Conservation (phyloP, 2,329 filamentous ascomycete genomes). For the Botrytis hyacinthi region DNA sequence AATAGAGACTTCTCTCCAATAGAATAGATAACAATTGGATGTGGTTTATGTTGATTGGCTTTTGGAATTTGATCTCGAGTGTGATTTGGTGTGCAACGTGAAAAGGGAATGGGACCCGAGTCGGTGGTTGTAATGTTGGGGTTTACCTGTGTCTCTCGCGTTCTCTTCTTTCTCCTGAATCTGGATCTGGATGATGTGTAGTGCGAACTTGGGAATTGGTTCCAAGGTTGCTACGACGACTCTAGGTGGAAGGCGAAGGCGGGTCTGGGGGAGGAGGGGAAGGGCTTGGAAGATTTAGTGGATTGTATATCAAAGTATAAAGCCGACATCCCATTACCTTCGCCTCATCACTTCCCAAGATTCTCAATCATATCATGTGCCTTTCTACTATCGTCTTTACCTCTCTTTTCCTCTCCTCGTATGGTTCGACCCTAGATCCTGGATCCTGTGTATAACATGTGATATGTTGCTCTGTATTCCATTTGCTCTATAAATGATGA, state of each 20-base stretch:
- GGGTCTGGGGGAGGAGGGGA: neutral
- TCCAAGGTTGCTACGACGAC: too few relatives aligned
- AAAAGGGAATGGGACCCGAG: neutral
- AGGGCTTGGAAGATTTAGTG: neutral
- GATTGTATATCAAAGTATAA: too few relatives aligned
- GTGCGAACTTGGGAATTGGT: neutral
- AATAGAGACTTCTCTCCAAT: slow-evolving; percentile 15
- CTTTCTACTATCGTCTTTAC: too few relatives aligned
- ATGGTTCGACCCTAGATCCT: too few relatives aligned
- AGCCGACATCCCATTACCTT: too few relatives aligned
- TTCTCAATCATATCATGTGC: too few relatives aligned
- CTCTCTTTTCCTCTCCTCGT: too few relatives aligned
- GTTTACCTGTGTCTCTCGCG: too few relatives aligned
- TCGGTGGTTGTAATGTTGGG: neutral
- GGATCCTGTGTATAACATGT: too few relatives aligned
- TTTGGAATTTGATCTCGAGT: neutral
- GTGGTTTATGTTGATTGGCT: neutral
- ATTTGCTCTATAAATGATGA: too few relatives aligned
- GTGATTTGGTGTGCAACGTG: neutral
- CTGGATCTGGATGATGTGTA: neutral
- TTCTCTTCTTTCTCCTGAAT: neutral
- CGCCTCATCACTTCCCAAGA: too few relatives aligned
- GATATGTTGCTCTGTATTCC: too few relatives aligned
- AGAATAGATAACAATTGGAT: slow-evolving; percentile 19
- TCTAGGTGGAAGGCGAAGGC: neutral